phyloP scores from a whole-genome alignment of 768 basidiomycete species.

The Hydnum rufescens region DNA sequence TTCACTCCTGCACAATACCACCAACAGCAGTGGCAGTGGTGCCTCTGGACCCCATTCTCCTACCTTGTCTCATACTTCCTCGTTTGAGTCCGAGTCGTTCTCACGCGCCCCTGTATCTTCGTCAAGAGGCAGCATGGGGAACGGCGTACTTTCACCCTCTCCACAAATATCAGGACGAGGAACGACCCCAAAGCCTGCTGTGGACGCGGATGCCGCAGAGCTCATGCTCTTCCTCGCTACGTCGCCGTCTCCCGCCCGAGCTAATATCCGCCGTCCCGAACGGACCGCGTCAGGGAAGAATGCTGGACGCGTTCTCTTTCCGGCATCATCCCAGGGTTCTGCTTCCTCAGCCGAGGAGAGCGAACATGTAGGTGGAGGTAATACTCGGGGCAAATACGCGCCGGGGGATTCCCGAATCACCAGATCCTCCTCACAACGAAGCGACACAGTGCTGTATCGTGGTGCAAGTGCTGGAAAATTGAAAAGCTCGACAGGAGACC shows the following conservation, averaged over 20 bases:
- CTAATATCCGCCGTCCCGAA: background rate
- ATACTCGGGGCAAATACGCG: background rate
- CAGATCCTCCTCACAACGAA: background rate
- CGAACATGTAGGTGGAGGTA: background rate
- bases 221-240: conserved; percentile 71
- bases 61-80: conserved; percentile 5
- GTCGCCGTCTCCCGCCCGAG: conserved; percentile 49
- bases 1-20: conserved; percentile 9
- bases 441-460: background rate
- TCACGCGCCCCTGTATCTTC: background rate
- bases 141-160: background rate
- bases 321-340: background rate
- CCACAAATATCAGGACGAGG: background rate
- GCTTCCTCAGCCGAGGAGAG: background rate
- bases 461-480: background rate
- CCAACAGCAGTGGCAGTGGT: background rate
- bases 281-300: background rate
- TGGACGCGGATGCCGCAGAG: conserved; percentile 47
- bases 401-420: background rate
- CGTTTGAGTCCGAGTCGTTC: background rate
- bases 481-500: background rate
- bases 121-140: background rate
- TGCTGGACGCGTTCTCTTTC: conserved; percentile 2
- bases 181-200: conserved; percentile 6
- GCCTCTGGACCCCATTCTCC: background rate